phyloP scores from a whole-genome alignment of 805 yeast genomes.

The Ogataea angusta region DNA sequence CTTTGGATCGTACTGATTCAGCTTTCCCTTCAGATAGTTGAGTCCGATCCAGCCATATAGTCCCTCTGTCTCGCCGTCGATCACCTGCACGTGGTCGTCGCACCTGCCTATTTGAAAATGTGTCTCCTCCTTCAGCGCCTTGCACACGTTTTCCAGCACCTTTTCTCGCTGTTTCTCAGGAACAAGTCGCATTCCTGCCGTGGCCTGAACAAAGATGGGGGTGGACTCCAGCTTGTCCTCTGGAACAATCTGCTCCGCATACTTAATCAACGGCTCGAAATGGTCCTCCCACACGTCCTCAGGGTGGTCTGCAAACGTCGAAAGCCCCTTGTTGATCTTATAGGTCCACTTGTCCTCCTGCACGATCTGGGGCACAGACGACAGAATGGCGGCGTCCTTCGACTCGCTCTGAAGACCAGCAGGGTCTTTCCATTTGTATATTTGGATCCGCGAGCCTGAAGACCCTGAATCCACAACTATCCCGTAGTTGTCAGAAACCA shows the following conservation, averaged over 20 bases:
- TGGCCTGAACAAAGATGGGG: slow-evolving; percentile 87
- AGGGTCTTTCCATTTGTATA: slow-evolving; percentile 75
- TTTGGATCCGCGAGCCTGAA: slow-evolving; percentile 85
- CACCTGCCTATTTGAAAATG: slow-evolving; percentile 60
- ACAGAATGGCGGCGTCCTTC: slow-evolving; percentile 34
- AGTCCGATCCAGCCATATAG: slow-evolving; percentile 93
- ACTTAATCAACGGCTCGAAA: slow-evolving; percentile 57
- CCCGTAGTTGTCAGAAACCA: slow-evolving; percentile 51
- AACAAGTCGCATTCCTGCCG: slow-evolving; percentile 93
- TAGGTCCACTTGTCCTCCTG: slow-evolving; percentile 66
- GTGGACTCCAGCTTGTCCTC: slow-evolving; percentile 55
- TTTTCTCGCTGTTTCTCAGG: slow-evolving; percentile 48
- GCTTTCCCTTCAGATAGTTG: slow-evolving; percentile 73
- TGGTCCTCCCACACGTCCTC: slow-evolving; percentile 68
- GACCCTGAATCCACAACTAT: slow-evolving; percentile 95
- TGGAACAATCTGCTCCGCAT: slow-evolving; percentile 74
- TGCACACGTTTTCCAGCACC: slow-evolving; percentile 62
- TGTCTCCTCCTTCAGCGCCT: slow-evolving; percentile 48
- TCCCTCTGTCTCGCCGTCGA: slow-evolving; percentile 95
- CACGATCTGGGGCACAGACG: slow-evolving; percentile 64
- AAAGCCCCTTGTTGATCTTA: slow-evolving; percentile 82
- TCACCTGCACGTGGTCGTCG: slow-evolving; percentile 69
- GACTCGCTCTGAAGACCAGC: slow-evolving; percentile 29
- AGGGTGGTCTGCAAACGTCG: slow-evolving; percentile 56
- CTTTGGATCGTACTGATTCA: slow-evolving; percentile 44